These are phyloP conservation scores for Omphalotus olearius DNA, from an alignment of 1,284 basidiomycete genomes.

Conservation along the genomic window DNA sequence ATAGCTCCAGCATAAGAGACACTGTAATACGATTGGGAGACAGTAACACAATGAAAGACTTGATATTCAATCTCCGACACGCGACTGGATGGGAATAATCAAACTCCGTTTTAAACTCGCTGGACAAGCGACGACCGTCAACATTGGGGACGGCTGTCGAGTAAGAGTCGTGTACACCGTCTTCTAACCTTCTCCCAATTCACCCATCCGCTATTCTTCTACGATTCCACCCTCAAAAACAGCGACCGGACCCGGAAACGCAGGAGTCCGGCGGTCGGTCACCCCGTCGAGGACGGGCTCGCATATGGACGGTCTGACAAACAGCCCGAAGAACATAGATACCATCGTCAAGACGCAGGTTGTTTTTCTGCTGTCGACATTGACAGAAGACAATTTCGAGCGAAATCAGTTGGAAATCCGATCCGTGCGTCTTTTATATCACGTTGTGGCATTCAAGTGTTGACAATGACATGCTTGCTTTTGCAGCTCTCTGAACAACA, in stretches of 20 bases:
- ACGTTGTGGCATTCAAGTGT: slow-evolving; percentile 15
- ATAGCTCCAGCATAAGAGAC: no score
- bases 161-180: no score
- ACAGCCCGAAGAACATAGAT: slow-evolving; percentile 43
- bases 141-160: no score
- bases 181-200: slow-evolving; percentile 26
- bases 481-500: slow-evolving; percentile 87
- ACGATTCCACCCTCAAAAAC: slow-evolving; percentile 47
- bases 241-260: slow-evolving; percentile 70
- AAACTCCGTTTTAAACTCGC: no score
- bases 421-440: slow-evolving; percentile 57
- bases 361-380: slow-evolving; percentile 88
- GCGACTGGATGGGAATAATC: no score
- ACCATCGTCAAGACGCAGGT: slow-evolving; percentile 89
- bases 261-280: slow-evolving; percentile 66
- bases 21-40: no score
- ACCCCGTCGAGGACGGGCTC: slow-evolving; percentile 63
- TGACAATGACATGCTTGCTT: slow-evolving; percentile 12
- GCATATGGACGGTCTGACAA: slow-evolving; percentile 65
- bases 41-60: no score
- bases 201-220: slow-evolving; percentile 28
- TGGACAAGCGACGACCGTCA: no score
- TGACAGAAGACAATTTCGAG: slow-evolving; percentile 93
- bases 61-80: no score
- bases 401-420: slow-evolving; percentile 89